Evolutionary conservation across 257 asterid species (phyloP), one percentile per base, ranked within the genome.

Genomic region (Capsicum chinense): DNA sequence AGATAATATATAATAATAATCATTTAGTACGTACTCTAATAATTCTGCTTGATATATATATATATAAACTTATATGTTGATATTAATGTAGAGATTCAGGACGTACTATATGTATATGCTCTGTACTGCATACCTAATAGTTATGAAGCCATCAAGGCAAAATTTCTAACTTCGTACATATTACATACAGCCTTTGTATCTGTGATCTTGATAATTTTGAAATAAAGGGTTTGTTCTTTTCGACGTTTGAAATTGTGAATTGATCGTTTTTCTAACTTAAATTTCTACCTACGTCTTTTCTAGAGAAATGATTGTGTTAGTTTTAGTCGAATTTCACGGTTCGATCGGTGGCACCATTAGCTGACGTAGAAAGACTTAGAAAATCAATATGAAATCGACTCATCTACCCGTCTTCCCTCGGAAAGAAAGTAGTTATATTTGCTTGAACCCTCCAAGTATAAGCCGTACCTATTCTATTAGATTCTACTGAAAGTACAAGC

Each of bases 1-100:
- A 56, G 88, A 83, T 91, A 88, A 92, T 64, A 26, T 26, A 26
- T 26, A 26, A 4, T 26, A 66, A 66, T n/a, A 58, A 58, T 58
- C 3, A 58, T 56, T 13, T 21, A 58, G 9, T 58, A 26, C 33
- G 33, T 26, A 26, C 33, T 26, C 33, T 26, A 26, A 26, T 26
- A 16, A 58, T 16, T 15, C 9, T 21, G 13, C 63, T 16, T 0
- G n/a, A 57, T 35, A 37, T 67, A 7, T 37, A 37, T 35, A 37
- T 67, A 7, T 37, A 37, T 37, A 19, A 35, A 13, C 0, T 2
- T 26, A 64, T 5, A 64, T 5, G 10, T 64, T 2, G 9, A 37
- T n/a, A 26, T 26, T 39, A 12, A 0, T 33, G 33, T 33, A 13
- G 74, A 33, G 0, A 35, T 8, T 33, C 73, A 26, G 44, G 15